Evolutionary conservation across 2,329 filamentous ascomycete species (phyloP).

Genomic region (Meredithiella fracta): DNA sequence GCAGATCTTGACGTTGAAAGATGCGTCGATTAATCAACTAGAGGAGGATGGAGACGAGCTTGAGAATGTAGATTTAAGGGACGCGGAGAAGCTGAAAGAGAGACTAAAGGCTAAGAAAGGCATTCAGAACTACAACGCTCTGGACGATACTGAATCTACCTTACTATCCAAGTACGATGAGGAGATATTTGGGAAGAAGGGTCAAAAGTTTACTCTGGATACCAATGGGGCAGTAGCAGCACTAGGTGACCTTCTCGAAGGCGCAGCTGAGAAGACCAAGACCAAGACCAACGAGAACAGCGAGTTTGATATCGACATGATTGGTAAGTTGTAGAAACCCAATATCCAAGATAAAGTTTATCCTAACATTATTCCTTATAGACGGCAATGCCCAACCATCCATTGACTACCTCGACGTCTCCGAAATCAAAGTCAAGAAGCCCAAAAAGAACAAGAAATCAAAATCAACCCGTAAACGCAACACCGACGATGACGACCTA

Average conservation of each 20-base stretch:
- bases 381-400: constrained; percentile 20
- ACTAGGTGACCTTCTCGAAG: constrained; percentile 36
- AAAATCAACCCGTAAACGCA: constrained; percentile 56
- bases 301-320: constrained; percentile 66
- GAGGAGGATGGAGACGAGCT: constrained; percentile 84
- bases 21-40: constrained; percentile 60
- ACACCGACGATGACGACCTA: constrained; percentile 45
- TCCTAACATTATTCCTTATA: constrained; percentile 1
- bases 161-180: constrained; percentile 90
- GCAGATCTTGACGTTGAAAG: constrained; percentile 87
- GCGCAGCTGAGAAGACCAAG: constrained; percentile 26
- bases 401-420: constrained; percentile 81
- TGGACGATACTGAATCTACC: constrained; percentile 47
- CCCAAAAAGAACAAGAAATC: constrained; percentile 85
- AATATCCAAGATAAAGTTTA: not conserved
- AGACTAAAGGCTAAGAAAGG: constrained; percentile 79
- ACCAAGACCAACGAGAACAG: constrained; percentile 40
- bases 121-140: constrained; percentile 74
- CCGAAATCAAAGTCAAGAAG: constrained; percentile 85
- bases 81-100: constrained; percentile 57
- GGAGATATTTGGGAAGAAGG: constrained; percentile 79
- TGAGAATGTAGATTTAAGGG: constrained; percentile 56
- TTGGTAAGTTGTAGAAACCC: constrained; percentile 27
- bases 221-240: constrained; percentile 54
- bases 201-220: constrained; percentile 75